Conservation (phyloP, 805 yeast species). For the Lachancea fermentati region DNA sequence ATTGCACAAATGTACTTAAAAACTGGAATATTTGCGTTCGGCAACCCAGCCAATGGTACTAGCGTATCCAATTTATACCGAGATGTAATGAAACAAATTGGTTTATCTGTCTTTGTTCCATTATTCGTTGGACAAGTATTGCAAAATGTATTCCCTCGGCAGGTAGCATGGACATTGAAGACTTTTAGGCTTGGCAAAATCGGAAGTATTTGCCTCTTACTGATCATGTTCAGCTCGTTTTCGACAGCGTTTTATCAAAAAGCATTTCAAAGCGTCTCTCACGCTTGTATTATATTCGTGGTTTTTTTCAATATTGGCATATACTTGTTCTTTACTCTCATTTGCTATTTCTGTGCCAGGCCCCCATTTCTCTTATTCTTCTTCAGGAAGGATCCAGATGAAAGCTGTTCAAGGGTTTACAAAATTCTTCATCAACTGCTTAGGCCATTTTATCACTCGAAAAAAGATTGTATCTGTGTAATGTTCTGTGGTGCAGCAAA, state of each 20-base stretch:
- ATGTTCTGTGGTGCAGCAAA: constrained; percentile 91
- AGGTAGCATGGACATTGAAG: constrained; percentile 53
- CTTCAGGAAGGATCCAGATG: constrained; percentile 44
- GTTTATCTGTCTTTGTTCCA: constrained; percentile 78
- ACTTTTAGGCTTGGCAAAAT: constrained; percentile 62
- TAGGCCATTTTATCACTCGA: constrained; percentile 64
- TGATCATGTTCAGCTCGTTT: constrained; percentile 74
- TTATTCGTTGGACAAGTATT: constrained; percentile 81
- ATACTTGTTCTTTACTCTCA: constrained; percentile 65
- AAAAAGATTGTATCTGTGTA: constrained; percentile 68
- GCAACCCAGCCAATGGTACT: constrained; percentile 65
- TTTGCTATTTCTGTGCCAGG: constrained; percentile 57
- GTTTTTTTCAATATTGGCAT: constrained; percentile 81
- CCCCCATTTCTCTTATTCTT: constrained; percentile 46
- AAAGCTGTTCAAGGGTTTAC: constrained; percentile 41
- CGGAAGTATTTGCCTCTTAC: constrained; percentile 71
- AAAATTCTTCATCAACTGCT: constrained; percentile 33
- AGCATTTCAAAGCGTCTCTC: constrained; percentile 68
- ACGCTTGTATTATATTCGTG: constrained; percentile 63
- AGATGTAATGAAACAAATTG: constrained; percentile 82
- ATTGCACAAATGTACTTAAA: constrained; percentile 63
- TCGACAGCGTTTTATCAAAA: constrained; percentile 82
- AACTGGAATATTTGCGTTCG: constrained; percentile 58
- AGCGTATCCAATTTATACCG: constrained; percentile 53
- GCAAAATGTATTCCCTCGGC: constrained; percentile 63